Base-by-base conservation (phyloP, 306 rosid species). In the Pyrus betulifolia region DNA sequence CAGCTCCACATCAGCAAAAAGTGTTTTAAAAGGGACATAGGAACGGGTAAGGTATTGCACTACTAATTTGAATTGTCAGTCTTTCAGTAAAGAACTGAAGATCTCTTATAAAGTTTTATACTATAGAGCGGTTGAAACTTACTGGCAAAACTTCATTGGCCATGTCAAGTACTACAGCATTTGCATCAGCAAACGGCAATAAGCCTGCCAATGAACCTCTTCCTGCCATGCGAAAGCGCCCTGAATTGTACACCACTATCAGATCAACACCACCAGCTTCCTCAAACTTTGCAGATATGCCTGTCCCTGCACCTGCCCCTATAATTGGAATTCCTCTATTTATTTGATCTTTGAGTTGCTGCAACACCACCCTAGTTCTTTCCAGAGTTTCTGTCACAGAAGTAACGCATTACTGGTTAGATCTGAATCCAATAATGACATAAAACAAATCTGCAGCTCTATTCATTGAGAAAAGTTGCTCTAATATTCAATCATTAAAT, bases 251-350 rank as follows among this genome's bases (percentile, higher is more conserved):
- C 74, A 94, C 59, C 44, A 94, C 89, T 78, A 90, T 94, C 76
- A 94, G 85, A 86, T 94, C 97, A 64, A 94, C 88, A 25, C 97
- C 97, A 68, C 98, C 98, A 77, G 84, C 96, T 90, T 94, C 97
- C 85, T 91, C 98, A 84, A 90, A 91, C 89, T 94, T 91, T 71
- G 98, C 98, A 78, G 98, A 94, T 85, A 94, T 94, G 65, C 97
- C 96, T 27, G 96, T 94, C 82, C 97, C 98, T 57, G 98, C 94
- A 80, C 97, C 98, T 70, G 89, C 96, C 83, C 97, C 98, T 76
- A 94, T 84, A 70, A 91, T 85, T 76, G 98, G 96, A 61, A 87
- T 65, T 80, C 89, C 95, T 62, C 80, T 79, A 63, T 64, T 83
- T 80, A 89, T 91, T 82, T 90, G 93, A 80, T 81, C 84, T 77